A percentile compares a stretch with the other conserved stretches of the same genome.
Evolutionary conservation across 2,329 filamentous ascomycete genomes (phyloP).

Genomic region (Claviceps digitariae): DNA sequence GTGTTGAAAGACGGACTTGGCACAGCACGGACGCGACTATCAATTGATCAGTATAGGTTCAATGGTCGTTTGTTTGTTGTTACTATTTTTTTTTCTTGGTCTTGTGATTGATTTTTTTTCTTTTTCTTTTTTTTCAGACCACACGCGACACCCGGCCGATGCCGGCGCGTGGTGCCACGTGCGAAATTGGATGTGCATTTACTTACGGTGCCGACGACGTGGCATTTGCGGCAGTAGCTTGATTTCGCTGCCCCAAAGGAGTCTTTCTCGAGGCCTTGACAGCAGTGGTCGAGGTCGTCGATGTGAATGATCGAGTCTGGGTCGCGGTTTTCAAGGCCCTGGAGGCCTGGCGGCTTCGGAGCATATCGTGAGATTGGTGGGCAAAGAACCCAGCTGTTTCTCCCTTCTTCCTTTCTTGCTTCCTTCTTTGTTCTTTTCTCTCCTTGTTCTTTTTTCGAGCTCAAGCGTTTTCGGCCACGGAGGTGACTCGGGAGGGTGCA

Average conservation of each 20-base stretch:
- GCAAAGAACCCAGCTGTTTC: neutral
- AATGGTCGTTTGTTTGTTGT: no score
- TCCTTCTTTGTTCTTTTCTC: no score
- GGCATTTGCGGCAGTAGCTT: constrained; percentile 34
- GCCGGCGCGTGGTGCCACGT: constrained; percentile 1
- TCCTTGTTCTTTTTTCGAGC: no score
- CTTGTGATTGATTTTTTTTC: neutral
- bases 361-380: constrained; percentile 25
- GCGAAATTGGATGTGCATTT: neutral
- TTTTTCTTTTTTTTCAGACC: neutral
- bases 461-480: no score
- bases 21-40: constrained; percentile 34
- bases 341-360: constrained; percentile 33
- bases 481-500: no score
- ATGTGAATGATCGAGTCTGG: constrained; percentile 27
- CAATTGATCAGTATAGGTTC: constrained; percentile 1
- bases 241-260: constrained; percentile 29
- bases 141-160: constrained; percentile 4
- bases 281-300: constrained; percentile 23
- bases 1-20: constrained; percentile 51
- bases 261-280: constrained; percentile 26
- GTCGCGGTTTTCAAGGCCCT: constrained; percentile 32
- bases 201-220: constrained; percentile 38
- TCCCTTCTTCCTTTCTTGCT: neutral
- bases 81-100: neutral